Evolutionary conservation across 1,284 basidiomycete species (phyloP).

Genomic region (Cryptococcus hybrid): DNA sequence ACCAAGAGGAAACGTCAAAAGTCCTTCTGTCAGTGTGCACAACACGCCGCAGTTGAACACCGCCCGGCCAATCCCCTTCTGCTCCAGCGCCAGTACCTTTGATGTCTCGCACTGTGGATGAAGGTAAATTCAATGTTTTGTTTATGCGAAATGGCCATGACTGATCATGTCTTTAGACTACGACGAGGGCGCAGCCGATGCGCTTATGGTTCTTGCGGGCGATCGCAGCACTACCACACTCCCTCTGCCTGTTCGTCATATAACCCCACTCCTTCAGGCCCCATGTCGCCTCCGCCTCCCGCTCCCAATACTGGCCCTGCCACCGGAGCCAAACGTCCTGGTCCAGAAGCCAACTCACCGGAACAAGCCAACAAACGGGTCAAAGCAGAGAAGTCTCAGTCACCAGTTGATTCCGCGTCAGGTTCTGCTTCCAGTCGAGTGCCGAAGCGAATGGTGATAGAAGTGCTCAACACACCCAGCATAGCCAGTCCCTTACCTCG

Average conservation of each 20-base stretch:
- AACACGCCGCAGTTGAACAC: slow-evolving; percentile 19
- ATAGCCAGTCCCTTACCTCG: slow-evolving; percentile 19
- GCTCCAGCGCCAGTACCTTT: background rate
- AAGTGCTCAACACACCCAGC: slow-evolving; percentile 42
- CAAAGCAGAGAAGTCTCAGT: slow-evolving; percentile 20
- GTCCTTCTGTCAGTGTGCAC: slow-evolving; percentile 14
- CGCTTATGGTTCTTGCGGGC: slow-evolving; percentile 47
- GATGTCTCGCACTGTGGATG: slow-evolving; percentile 37
- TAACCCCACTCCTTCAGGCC: slow-evolving; percentile 1
- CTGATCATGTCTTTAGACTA: slow-evolving; percentile 42
- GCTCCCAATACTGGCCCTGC: background rate
- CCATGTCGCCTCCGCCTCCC: slow-evolving; percentile 5
- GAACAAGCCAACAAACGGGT: slow-evolving; percentile 23
- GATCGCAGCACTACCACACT: slow-evolving; percentile 29
- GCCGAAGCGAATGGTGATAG: slow-evolving; percentile 36
- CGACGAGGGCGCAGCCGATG: slow-evolving; percentile 49
- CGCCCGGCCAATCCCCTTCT: slow-evolving; percentile 6
- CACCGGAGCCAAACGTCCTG: slow-evolving; percentile 27
- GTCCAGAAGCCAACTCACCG: slow-evolving; percentile 29
- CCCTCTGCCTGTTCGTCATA: slow-evolving; percentile 4
- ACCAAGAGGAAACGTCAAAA: slow-evolving; percentile 13
- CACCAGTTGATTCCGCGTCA: slow-evolving; percentile 3
- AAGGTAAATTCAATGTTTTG: slow-evolving; percentile 31
- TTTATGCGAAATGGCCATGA: background rate
- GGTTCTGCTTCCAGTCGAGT: slow-evolving; percentile 11